phyloP scores from a whole-genome alignment of 371 early-diverging fungal species.

The Mucor racemosus region DNA sequence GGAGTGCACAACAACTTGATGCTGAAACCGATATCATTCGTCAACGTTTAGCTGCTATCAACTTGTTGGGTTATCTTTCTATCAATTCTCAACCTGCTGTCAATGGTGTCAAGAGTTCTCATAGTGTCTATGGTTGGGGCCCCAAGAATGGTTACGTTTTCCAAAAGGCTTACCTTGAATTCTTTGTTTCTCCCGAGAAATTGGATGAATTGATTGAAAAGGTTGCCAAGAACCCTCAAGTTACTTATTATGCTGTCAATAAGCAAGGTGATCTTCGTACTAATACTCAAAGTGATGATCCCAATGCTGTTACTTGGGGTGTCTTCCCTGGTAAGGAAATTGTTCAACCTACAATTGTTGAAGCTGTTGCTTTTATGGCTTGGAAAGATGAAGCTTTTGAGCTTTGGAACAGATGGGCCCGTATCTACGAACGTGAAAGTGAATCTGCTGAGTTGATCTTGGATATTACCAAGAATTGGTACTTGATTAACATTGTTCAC shows the following conservation, averaged over 20 bases:
- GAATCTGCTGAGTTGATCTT: constrained; percentile 64
- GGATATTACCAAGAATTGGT: constrained; percentile 80
- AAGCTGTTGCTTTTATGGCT: constrained; percentile 90
- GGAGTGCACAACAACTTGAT: constrained; percentile 87
- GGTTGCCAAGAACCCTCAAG: constrained; percentile 67
- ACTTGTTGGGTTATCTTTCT: constrained; percentile 85
- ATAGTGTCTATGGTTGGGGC: constrained; percentile 93
- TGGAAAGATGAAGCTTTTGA: constrained; percentile 98
- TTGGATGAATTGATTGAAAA: constrained; percentile 72
- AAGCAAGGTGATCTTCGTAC: constrained; percentile 85
- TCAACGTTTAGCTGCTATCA: constrained; percentile 72
- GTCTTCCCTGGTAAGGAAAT: constrained; percentile 98
- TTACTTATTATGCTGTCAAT: constrained; percentile 94
- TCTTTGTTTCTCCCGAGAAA: constrained; percentile 83
- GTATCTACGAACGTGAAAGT: constrained; percentile 71
- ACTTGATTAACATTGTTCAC: constrained; percentile 92
- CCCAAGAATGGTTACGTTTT: constrained; percentile 96
- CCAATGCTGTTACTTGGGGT: constrained; percentile 99
- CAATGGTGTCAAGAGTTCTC: constrained; percentile 84
- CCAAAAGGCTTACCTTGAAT: constrained; percentile 97
- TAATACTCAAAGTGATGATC: constrained; percentile 82
- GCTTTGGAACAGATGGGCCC: constrained; percentile 92
- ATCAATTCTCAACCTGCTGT: constrained; percentile 97
- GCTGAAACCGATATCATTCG: constrained; percentile 84
- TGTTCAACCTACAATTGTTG: constrained; percentile 96